A percentile compares a stretch with the other conserved stretches of the same genome.
These are phyloP conservation scores for Diutina siamensis DNA, from an alignment of 1,139 yeast genomes.

Conservation along the genomic window DNA sequence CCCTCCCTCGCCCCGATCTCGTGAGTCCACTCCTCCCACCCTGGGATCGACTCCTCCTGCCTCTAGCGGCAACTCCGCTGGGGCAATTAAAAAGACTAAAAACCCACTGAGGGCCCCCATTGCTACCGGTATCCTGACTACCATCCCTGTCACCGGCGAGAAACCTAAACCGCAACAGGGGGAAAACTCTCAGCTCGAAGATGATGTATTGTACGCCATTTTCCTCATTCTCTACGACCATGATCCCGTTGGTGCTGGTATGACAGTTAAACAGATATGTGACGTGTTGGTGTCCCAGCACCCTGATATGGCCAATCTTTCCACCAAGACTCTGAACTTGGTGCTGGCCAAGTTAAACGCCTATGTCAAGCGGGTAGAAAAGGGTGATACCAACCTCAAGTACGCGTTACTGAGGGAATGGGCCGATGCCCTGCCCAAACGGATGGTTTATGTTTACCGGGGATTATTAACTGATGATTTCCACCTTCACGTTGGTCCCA, in stretches of 20 bases:
- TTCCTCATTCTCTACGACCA: constrained; percentile 57
- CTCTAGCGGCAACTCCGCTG: constrained; percentile 7
- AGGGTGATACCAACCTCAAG: constrained; percentile 59
- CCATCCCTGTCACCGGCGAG: constrained; percentile 73
- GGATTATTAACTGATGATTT: constrained; percentile 65
- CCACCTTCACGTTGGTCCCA: constrained; percentile 58
- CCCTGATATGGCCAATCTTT: constrained; percentile 70
- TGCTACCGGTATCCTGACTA: constrained; percentile 65
- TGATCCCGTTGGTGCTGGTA: constrained; percentile 59
- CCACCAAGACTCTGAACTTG: constrained; percentile 71
- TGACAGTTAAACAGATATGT: constrained; percentile 79
- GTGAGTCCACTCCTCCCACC: not conserved
- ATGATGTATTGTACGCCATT: constrained; percentile 64
- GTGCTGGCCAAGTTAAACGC: constrained; percentile 77
- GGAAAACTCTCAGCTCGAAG: constrained; percentile 52
- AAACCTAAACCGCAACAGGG: constrained; percentile 61
- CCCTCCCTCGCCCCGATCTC: not conserved
- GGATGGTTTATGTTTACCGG: constrained; percentile 80
- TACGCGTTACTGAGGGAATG: constrained; percentile 76
- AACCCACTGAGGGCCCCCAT: constrained; percentile 32
- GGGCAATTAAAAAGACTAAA: constrained; percentile 22
- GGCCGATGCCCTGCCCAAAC: constrained; percentile 80
- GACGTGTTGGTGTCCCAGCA: constrained; percentile 61
- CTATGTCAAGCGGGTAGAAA: constrained; percentile 71
- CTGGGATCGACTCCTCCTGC: constrained; percentile 6